Evolutionary conservation across 2,329 filamentous ascomycete genomes (phyloP).

Genomic region (Neonectria magnoliae): DNA sequence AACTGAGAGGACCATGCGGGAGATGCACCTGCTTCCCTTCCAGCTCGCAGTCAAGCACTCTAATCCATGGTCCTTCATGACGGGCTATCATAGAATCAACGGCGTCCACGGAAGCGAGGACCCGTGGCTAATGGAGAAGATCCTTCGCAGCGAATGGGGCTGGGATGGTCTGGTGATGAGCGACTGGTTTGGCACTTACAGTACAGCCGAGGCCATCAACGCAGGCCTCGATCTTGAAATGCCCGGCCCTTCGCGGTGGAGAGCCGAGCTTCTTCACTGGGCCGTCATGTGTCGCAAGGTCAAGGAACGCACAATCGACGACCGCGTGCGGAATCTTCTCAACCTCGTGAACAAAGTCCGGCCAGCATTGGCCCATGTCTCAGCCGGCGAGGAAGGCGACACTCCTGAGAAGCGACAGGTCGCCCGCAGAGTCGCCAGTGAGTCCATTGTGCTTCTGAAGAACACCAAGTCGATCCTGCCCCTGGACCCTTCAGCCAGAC

Average conservation of each 20-base stretch:
- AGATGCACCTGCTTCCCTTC: constrained; percentile 47
- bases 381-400: too few species aligned
- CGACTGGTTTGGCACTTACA: constrained; percentile 49
- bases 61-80: constrained; percentile 49
- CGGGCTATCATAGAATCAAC: constrained; percentile 49
- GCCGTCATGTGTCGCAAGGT: constrained; percentile 36
- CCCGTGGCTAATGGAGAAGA: constrained; percentile 26
- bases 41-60: constrained; percentile 48
- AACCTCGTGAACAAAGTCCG: constrained; percentile 21
- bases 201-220: constrained; percentile 40
- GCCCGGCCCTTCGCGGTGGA: constrained; percentile 44
- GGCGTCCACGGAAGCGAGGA: constrained; percentile 42
- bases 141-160: constrained; percentile 53
- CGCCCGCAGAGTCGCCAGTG: not conserved
- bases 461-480: constrained; percentile 17
- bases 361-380: not conserved
- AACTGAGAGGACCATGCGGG: constrained; percentile 23
- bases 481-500: constrained; percentile 19
- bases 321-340: constrained; percentile 26
- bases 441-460: constrained; percentile 47
- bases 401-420: constrained; percentile 2
- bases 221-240: constrained; percentile 45
- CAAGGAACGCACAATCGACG: constrained; percentile 28
- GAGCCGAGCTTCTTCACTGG: constrained; percentile 29
- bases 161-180: constrained; percentile 43